Base-by-base conservation (phyloP, 75 land plant genomes). In the Cunninghamia lanceolata region DNA sequence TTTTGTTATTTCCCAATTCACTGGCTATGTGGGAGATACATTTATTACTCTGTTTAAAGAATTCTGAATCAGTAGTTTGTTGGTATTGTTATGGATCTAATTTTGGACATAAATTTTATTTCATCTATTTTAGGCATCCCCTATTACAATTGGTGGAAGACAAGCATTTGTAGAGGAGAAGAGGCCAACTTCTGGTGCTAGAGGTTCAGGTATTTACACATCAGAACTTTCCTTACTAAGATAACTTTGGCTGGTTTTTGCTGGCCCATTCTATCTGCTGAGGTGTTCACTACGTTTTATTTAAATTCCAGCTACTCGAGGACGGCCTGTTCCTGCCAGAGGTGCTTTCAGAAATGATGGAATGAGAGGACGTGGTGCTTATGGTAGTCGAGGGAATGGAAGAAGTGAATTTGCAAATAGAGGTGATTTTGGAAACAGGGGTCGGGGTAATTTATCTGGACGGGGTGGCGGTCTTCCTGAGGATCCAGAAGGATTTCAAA, bases 281-380 rank as follows among this genome's bases (percentile, higher is more conserved):
- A 47, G 54, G 9, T 52, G 34, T 50, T 42, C 21, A 52, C 19
- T 19, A 3, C 36, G 9, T 78, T 38, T 38, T 32, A 9, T 10
- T 16, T 43, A 7, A 84, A 11, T 73, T 82, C 0, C 84, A 85
- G 86, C 32, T 39, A 17, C 50, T 78, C 84, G 91, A 68, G 88
- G 86, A 47, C 76, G 92, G 2, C 88, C 84, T 76, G 79, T 83
- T 71, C 47, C 83, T 66, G 90, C 86, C 56, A 87, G 89, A 82
- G 92, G 90, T 0, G 88, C 86, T 2, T 89, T 83, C 47, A 85
- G 90, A 28, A 88, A 86, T 68, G 93, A 91, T 81, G 89, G 91
- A 34, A 38, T 21, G 0, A 88, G 85, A 16, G 92, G 91, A 87
- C 90, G 89, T 32, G 92, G 94, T 15, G 71, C 85, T 68, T 91